Base-by-base conservation (phyloP, 163 green algal species). In the Scenedesmus sp. region DNA sequence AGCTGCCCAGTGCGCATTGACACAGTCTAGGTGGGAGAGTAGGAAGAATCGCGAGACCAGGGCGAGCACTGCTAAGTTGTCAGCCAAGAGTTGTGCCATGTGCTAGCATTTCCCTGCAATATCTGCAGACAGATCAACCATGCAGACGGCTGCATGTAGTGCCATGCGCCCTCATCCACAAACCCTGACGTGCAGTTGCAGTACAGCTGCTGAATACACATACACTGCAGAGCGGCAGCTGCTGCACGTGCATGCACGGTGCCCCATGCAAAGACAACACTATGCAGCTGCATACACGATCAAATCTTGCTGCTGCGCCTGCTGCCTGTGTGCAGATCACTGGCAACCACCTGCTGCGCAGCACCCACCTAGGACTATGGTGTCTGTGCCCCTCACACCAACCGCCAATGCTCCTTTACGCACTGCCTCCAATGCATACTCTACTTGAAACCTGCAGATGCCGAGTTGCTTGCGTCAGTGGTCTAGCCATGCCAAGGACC, bases 361-460 rank as follows among this genome's bases (percentile, higher is more conserved):
- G 0, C 0, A 91, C 95, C 79, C 87, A 98, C 97, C 98, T 67
- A 99, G 95, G 52, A 99, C 98, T 23, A 99, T 96, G 46, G 93
- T 96, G 92, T 99, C 98, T 54, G 57, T 96, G 84, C 98, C 98
- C 20, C 97, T 94, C 5, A 99, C 97, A 2, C 97, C 98, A 10
- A 99, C 98, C 3, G 98, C 98, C 12, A 99, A 95, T 0, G 97
- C 97, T 55, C 98, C 98, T 94, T 99, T 99, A 15, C 97, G 94
- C 73, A 99, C 98, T 59, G 98, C 98, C 92, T 99, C 98, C 73
- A 99, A 94, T 2, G 98, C 98, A 94, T 99, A 99, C 92, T 99
- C 98, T 60, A 99, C 98, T 95, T 99, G 97, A 88, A 98, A 99
- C 92, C 96, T 99, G 94, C 90, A 67, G 73, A 16, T 18, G 23